Evolutionary conservation across 2,329 filamentous ascomycete species (phyloP).

Genomic region (Beauveria medogensis): DNA sequence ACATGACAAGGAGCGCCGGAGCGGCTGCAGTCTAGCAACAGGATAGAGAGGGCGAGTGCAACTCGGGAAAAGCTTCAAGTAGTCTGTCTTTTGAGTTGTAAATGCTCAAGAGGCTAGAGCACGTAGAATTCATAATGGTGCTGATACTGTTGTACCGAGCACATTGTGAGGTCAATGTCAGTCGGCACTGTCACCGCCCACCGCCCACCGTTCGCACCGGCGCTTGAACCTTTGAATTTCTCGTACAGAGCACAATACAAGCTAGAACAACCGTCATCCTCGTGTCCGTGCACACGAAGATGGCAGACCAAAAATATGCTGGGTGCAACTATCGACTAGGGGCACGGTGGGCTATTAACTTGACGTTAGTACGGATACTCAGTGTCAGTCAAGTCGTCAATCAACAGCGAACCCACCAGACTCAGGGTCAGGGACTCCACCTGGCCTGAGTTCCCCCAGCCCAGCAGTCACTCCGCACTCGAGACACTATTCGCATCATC

Average conservation of each 20-base stretch:
- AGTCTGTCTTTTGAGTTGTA: not conserved
- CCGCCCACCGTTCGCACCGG: not conserved
- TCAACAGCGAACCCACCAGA: not conserved
- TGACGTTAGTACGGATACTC: no score
- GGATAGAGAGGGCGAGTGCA: not conserved
- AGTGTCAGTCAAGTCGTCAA: not conserved
- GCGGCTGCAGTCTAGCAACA: not conserved
- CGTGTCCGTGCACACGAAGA: not conserved
- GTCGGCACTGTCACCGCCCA: not conserved
- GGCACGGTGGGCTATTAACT: not conserved
- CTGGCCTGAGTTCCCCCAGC: not conserved
- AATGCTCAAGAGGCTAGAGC: not conserved
- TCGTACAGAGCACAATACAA: not conserved
- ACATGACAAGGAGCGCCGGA: not conserved
- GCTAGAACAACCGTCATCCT: not conserved
- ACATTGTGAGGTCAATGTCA: not conserved
- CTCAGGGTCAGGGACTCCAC: slow-evolving; percentile 10
- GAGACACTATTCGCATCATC: slow-evolving; percentile 26
- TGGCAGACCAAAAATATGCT: not conserved
- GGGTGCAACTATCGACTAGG: not conserved
- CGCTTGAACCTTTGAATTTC: not conserved
- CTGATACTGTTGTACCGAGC: not conserved
- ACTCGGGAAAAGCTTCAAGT: no score
- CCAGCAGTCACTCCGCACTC: slow-evolving; percentile 18
- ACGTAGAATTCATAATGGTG: not conserved